phyloP scores from a whole-genome alignment of 371 early-diverging fungal genomes.

The Actinomortierella ambigua region DNA sequence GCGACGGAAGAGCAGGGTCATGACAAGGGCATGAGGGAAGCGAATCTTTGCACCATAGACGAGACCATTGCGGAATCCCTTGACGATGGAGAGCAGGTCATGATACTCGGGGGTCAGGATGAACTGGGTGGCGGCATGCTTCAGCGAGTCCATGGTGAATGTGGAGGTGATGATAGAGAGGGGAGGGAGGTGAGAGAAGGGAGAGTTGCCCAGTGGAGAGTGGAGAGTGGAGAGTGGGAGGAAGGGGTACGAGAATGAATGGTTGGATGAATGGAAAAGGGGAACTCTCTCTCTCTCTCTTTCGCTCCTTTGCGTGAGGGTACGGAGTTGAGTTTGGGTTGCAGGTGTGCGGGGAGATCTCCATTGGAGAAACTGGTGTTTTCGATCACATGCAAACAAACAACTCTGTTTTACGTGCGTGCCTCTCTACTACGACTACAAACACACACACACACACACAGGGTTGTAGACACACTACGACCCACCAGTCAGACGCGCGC shows the following conservation, averaged over 20 bases:
- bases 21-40: constrained; percentile 97
- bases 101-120: constrained; percentile 76
- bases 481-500: too few species aligned
- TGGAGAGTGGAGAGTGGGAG: background rate
- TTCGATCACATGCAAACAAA: constrained; percentile 1
- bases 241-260: too few species aligned
- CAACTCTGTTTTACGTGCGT: background rate
- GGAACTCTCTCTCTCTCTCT: too few species aligned
- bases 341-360: too few species aligned
- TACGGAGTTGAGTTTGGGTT: too few species aligned
- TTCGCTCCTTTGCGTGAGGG: too few species aligned
- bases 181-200: background rate
- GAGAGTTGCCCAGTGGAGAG: constrained; percentile 3
- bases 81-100: constrained; percentile 85
- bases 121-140: constrained; percentile 57
- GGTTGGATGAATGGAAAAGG: too few species aligned
- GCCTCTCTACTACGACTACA: too few species aligned
- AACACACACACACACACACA: too few species aligned
- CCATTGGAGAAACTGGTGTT: background rate
- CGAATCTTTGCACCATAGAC: constrained; percentile 97
- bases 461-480: too few species aligned
- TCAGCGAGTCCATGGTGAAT: constrained; percentile 34
- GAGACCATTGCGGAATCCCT: constrained; percentile 94
- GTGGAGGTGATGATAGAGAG: background rate
- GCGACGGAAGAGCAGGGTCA: constrained; percentile 93